Percentiles rank a stretch among this genome's conserved stretches.
Evolutionary conservation across 2,329 filamentous ascomycete species (phyloP).

Genomic region (Epichloe amarillans): DNA sequence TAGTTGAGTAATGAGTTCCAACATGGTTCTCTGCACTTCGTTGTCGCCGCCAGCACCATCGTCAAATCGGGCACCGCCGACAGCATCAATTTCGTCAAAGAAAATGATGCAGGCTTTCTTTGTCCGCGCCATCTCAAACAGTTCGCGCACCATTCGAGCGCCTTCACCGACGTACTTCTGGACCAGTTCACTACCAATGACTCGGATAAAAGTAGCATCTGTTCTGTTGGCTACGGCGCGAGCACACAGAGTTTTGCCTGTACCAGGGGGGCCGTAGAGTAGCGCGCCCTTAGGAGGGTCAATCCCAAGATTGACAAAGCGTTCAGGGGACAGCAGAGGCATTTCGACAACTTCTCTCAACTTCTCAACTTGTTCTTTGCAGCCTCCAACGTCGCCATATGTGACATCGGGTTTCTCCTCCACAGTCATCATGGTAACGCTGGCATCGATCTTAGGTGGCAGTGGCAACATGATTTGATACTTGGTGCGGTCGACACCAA

Average conservation of each 20-base stretch:
- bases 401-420: slow-evolving; percentile 99
- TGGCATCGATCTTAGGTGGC: slow-evolving; percentile 96
- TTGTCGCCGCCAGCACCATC: slow-evolving; percentile 95
- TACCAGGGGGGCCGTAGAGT: slow-evolving; percentile 91
- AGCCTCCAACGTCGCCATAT: slow-evolving; percentile 95
- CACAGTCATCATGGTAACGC: slow-evolving; percentile 99
- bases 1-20: slow-evolving; percentile 92
- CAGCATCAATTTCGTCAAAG: slow-evolving; percentile 88
- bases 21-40: slow-evolving; percentile 94
- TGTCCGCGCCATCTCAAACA: slow-evolving; percentile 98
- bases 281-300: slow-evolving; percentile 96
- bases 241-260: slow-evolving; percentile 97
- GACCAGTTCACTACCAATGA: slow-evolving; percentile 94
- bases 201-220: slow-evolving; percentile 95
- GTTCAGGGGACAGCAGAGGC: slow-evolving; percentile 88
- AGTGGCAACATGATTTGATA: slow-evolving; percentile 96
- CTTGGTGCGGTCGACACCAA: slow-evolving; percentile 96
- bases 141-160: slow-evolving; percentile 93
- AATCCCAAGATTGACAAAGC: slow-evolving; percentile 97
- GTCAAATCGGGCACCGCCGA: slow-evolving; percentile 91
- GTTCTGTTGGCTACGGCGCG: slow-evolving; percentile 95
- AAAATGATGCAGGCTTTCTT: slow-evolving; percentile 99
- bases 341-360: slow-evolving; percentile 97
- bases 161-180: slow-evolving; percentile 99
- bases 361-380: slow-evolving; percentile 99